These are phyloP conservation scores for Leonotis leonurus DNA, from an alignment of 257 asterid species.

Conservation along the genomic window DNA sequence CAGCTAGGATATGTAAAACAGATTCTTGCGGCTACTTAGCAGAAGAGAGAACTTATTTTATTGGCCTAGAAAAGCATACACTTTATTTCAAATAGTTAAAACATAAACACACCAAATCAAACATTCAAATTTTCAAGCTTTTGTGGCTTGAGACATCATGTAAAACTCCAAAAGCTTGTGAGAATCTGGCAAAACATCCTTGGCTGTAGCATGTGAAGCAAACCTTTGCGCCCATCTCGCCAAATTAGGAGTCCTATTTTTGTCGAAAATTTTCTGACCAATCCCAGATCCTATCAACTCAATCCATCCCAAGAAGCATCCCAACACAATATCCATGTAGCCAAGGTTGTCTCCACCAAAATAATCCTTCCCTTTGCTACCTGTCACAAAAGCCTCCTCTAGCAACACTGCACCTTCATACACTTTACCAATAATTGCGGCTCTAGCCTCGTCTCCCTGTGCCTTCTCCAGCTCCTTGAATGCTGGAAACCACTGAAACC, in stretches of 20 bases:
- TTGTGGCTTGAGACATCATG: no score
- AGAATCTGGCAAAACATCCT: conserved; percentile 45
- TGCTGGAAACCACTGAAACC: conserved; percentile 53
- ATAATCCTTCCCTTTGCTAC: conserved; percentile 44
- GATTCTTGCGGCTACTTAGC: background rate
- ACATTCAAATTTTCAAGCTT: no score
- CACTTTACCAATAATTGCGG: conserved; percentile 12
- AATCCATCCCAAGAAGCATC: conserved; percentile 44
- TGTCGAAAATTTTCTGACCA: conserved; percentile 33
- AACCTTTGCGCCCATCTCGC: conserved; percentile 44
- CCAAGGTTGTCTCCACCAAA: conserved; percentile 56
- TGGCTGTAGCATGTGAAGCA: conserved; percentile 26
- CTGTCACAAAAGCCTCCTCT: conserved; percentile 48
- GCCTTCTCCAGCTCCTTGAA: conserved; percentile 27
- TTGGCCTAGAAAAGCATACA: no score
- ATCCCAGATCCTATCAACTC: conserved; percentile 23
- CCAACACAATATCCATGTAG: conserved; percentile 52
- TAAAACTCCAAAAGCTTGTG: conserved; percentile 36
- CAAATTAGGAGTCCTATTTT: conserved; percentile 36
- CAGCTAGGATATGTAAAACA: background rate
- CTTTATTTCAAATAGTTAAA: no score
- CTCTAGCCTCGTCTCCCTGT: conserved; percentile 34
- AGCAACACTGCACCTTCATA: conserved; percentile 33
- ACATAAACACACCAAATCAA: no score
- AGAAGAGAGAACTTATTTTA: no score